Evolutionary conservation across 2,329 filamentous ascomycete species (phyloP).

Genomic region (Pezicula rhizophila): DNA sequence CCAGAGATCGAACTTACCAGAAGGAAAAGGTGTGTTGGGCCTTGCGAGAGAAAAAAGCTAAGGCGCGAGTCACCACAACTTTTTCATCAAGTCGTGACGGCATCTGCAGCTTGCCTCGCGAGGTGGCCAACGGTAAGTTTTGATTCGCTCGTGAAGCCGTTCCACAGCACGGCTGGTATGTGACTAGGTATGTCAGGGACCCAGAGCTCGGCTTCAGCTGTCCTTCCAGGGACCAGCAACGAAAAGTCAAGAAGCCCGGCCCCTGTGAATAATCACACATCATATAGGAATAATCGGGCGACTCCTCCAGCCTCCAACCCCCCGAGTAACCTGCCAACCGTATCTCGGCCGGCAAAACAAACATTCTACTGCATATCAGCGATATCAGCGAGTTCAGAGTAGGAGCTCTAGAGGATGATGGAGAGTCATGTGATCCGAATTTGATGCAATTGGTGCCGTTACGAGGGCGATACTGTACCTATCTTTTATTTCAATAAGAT

Average conservation of each 20-base stretch:
- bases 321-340: background rate
- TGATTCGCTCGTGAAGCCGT: background rate
- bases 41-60: background rate
- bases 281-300: no score
- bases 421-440: no score
- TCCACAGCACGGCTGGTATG: background rate
- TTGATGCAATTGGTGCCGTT: no score
- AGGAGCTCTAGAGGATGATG: no score
- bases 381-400: no score
- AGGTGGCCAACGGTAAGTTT: no score
- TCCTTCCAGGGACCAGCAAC: background rate
- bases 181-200: background rate
- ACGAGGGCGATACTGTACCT: no score
- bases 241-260: background rate
- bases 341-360: background rate
- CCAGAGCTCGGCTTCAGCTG: background rate
- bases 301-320: background rate
- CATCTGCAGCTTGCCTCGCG: conserved; percentile 4
- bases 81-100: conserved; percentile 5
- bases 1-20: background rate
- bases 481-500: no score
- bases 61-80: background rate
- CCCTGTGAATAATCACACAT: background rate
- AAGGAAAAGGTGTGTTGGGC: background rate
- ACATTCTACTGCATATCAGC: no score